Evolutionary conservation across 805 yeast species (phyloP).

Genomic region (Spathaspora hagerdaliae): DNA sequence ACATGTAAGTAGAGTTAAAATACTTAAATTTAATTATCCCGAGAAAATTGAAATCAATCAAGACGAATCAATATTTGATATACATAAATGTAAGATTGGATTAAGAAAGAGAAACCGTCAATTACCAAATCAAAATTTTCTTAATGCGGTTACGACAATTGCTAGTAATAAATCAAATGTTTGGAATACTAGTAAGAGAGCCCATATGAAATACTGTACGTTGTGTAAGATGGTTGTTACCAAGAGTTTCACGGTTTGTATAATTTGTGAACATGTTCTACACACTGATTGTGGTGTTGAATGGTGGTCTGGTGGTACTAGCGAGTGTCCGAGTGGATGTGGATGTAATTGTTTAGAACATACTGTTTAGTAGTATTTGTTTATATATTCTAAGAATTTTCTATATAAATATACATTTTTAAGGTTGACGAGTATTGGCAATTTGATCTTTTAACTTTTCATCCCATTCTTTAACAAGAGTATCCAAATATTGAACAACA

Average conservation of each 20-base stretch:
- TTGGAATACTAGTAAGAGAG: constrained; percentile 27
- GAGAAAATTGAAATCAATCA: constrained; percentile 6
- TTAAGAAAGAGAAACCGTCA: constrained; percentile 18
- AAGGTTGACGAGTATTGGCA: constrained; percentile 40
- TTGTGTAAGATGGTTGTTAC: constrained; percentile 61
- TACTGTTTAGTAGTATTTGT: constrained; percentile 2
- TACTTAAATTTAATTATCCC: constrained; percentile 63
- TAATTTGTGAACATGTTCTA: constrained; percentile 70
- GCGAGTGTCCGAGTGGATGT: constrained; percentile 77
- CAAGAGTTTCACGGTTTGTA: constrained; percentile 64
- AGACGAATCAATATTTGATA: constrained; percentile 12
- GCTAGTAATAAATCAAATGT: constrained; percentile 15
- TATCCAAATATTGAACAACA: constrained; percentile 60
- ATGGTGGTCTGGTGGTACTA: constrained; percentile 61
- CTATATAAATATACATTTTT: constrained; percentile 1
- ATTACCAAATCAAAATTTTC: constrained; percentile 15
- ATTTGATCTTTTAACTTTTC: constrained; percentile 71
- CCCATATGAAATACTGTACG: constrained; percentile 47
- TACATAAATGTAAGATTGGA: constrained; percentile 34
- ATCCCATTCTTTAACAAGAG: constrained; percentile 66
- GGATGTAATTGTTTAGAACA: constrained; percentile 64
- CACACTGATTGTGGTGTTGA: constrained; percentile 74
- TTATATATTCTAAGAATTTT: neutral
- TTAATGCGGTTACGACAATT: constrained; percentile 23
- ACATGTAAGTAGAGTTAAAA: constrained; percentile 72